Evolutionary conservation across 805 yeast species (phyloP).

Genomic region (Cyberlindnera galapagoensis): DNA sequence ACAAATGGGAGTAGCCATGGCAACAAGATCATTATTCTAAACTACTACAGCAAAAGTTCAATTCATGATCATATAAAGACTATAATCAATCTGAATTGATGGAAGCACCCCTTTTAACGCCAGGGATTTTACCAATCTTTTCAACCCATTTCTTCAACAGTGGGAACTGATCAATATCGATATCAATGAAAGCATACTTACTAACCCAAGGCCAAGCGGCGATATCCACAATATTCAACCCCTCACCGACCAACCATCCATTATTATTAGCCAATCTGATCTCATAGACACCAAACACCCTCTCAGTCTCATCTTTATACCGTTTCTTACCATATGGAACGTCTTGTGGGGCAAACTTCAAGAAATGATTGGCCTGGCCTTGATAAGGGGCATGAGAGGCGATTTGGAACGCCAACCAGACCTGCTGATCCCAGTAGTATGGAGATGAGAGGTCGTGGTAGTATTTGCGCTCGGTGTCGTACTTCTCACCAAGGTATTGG

Average conservation of each 20-base stretch:
- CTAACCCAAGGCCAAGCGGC: constrained; percentile 41
- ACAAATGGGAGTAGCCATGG: too few relatives aligned
- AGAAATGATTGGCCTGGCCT: constrained; percentile 42
- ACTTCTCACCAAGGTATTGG: constrained; percentile 49
- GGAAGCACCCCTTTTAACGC: constrained; percentile 14
- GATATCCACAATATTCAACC: constrained; percentile 51
- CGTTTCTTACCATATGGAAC: constrained; percentile 45
- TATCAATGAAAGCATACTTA: constrained; percentile 28
- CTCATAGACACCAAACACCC: constrained; percentile 48
- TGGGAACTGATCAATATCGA: constrained; percentile 23
- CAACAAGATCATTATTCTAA: too few relatives aligned
- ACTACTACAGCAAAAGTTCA: too few relatives aligned
- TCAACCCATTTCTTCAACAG: constrained; percentile 34
- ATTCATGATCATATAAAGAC: too few relatives aligned
- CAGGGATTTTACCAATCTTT: constrained; percentile 26
- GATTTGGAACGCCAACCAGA: constrained; percentile 48
- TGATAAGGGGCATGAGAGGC: constrained; percentile 53
- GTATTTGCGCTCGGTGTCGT: constrained; percentile 42
- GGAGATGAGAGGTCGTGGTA: constrained; percentile 29
- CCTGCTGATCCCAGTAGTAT: constrained; percentile 42
- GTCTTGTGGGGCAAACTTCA: constrained; percentile 36
- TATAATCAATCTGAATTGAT: too few relatives aligned
- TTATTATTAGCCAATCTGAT: constrained; percentile 36
- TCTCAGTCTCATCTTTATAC: constrained; percentile 39
- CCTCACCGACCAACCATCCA: constrained; percentile 53